A percentile compares a stretch with the other conserved stretches of the same genome.
phyloP scores from a whole-genome alignment of 164 flowering plant genomes.

The Stephania yunnanensis region DNA sequence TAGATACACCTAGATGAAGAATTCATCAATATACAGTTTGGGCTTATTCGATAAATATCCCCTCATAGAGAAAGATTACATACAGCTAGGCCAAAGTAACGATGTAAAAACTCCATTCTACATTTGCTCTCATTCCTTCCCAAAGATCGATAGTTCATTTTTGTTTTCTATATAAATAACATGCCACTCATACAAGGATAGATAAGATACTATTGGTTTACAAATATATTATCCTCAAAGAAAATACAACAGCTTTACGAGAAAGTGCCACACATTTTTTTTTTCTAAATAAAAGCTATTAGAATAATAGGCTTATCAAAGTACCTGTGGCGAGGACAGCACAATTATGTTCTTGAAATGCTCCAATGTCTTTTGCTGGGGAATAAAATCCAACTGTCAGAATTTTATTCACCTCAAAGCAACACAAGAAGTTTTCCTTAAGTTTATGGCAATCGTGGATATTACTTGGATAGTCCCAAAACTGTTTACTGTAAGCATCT shows the following conservation, averaged over 20 bases:
- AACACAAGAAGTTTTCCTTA: not conserved
- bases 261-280: not conserved
- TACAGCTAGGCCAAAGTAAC: not conserved
- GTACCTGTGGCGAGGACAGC: conserved; percentile 94
- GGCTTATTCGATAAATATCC: conserved; percentile 1
- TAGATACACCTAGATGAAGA: too few species aligned
- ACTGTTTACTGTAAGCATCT: not conserved
- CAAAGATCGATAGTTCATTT: not conserved
- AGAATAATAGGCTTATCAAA: not conserved
- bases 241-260: not conserved
- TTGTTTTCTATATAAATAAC: not conserved
- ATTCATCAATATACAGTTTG: not conserved
- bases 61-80: not conserved
- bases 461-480: not conserved
- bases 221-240: not conserved
- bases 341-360: conserved; percentile 75
- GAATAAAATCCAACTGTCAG: conserved; percentile 15
- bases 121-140: not conserved
- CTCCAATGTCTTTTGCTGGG: conserved; percentile 86
- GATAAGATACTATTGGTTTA: not conserved
- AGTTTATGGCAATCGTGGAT: not conserved
- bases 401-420: not conserved
- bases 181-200: not conserved
- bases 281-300: not conserved
- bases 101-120: not conserved